These are phyloP conservation scores for Rauvolfia tetraphylla DNA, from an alignment of 257 asterid species.

Conservation along the genomic window DNA sequence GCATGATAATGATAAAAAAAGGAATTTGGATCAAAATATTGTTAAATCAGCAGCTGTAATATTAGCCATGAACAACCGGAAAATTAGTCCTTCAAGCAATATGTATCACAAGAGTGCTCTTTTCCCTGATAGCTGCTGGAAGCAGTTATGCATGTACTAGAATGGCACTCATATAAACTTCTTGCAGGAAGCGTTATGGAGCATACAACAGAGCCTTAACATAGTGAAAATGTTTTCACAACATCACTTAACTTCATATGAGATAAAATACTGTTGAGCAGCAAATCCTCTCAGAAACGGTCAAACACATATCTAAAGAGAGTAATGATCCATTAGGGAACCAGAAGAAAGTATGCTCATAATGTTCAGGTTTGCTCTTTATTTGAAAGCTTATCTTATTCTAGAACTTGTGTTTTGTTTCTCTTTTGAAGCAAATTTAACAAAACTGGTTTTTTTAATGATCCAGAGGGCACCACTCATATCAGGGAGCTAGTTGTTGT, in stretches of 20 bases:
- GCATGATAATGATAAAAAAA: background rate
- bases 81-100: background rate
- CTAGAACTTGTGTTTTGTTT: background rate
- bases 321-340: background rate
- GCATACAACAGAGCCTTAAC: background rate
- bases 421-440: background rate
- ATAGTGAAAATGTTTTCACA: background rate
- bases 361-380: background rate
- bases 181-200: background rate
- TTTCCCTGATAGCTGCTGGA: background rate
- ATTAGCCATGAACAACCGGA: background rate
- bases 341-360: background rate
- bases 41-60: conserved; percentile 2
- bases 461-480: background rate
- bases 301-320: background rate
- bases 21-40: background rate
- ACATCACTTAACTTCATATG: background rate
- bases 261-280: background rate
- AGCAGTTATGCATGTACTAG: background rate
- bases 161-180: background rate
- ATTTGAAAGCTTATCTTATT: background rate
- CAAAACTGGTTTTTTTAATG: background rate
- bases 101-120: background rate
- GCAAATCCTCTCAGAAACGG: background rate
- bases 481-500: background rate